Base-by-base conservation (phyloP, 2,329 filamentous ascomycete species). In the Pseudogymnoascus sp. region DNA sequence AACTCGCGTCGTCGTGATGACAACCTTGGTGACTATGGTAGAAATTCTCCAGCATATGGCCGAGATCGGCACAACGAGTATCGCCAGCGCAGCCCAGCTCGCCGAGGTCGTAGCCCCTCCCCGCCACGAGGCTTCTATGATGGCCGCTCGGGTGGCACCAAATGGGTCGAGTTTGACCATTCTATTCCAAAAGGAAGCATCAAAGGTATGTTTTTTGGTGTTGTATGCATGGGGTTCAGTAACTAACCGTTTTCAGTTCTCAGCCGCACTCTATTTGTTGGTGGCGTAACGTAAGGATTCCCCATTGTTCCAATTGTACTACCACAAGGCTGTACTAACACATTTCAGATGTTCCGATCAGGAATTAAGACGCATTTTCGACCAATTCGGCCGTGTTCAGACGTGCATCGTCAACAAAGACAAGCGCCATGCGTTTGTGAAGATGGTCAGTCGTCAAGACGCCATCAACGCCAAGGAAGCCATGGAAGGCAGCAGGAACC, bases 351-450 rank as follows among this genome's bases (percentile, higher is more conserved):
- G 85, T 62, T 86, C 89, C 6, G 93, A 99, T 74, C 79, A 82
- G 62, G 92, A 97, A 72, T 81, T 99, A 60, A 86, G 92, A 60
- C 78, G 78, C 58, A 86, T 96, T 47, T 99, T 99, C 74, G 81
- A 79, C 70, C 86, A 86, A 50, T 96, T 87, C 71, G 94, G 94
- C 63, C 80, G 86, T 60, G 94, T 99, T 3, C 94, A 99, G 75
- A 97, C 93, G 1, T 97, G 93, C 75, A 99, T 99, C 66, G 92
- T 97, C 67, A 97, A 99, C 77, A 89, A 91, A 70, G 94, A 99
- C 71, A 99, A 97, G 77, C 89, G 94, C 16, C 94, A 99, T 74
- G 94, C 94, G 5, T 99, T 99, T 73, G 93, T 99, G 70, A 99
- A 99, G 77, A 99, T 99, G 94, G 84, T 94, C 67, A 94, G 85